phyloP scores from a whole-genome alignment of 768 basidiomycete genomes.

The Calocera cornea region DNA sequence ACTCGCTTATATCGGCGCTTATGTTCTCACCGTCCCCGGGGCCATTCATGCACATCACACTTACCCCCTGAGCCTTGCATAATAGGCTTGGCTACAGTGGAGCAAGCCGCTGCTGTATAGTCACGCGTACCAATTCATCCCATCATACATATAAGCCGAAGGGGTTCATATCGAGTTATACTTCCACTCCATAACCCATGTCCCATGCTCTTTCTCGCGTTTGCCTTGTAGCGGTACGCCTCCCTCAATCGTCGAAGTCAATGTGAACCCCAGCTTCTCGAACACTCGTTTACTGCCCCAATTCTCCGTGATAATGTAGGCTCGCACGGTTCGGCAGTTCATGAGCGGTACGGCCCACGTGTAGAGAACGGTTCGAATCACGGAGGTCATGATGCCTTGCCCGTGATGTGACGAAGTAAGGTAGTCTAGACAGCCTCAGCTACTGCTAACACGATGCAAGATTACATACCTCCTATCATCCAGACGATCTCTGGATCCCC shows the following conservation, averaged over 20 bases:
- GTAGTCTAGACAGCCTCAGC: slow-evolving; percentile 33
- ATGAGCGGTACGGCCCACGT: slow-evolving; percentile 55
- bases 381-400: slow-evolving; percentile 61
- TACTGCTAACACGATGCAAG: not conserved
- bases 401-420: slow-evolving; percentile 48
- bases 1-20: not conserved
- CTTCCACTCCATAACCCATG: slow-evolving; percentile 19
- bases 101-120: too few relatives aligned
- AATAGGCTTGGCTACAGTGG: too few relatives aligned
- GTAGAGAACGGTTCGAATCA: slow-evolving; percentile 38
- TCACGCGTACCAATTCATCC: too few relatives aligned
- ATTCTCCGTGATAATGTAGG: slow-evolving; percentile 39
- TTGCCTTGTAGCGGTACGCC: slow-evolving; percentile 27
- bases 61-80: too few relatives aligned
- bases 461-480: slow-evolving; percentile 43
- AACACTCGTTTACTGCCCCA: slow-evolving; percentile 49
- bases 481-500: slow-evolving; percentile 48
- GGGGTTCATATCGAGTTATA: too few relatives aligned
- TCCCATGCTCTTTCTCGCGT: slow-evolving; percentile 14
- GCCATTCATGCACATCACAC: too few relatives aligned
- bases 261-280: slow-evolving; percentile 47
- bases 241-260: slow-evolving; percentile 29
- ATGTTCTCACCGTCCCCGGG: too few relatives aligned
- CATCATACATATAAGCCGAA: too few relatives aligned
- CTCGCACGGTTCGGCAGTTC: slow-evolving; percentile 37